Conservation (phyloP, 345 rosid genomes). For the Dipteronia sinensis region DNA sequence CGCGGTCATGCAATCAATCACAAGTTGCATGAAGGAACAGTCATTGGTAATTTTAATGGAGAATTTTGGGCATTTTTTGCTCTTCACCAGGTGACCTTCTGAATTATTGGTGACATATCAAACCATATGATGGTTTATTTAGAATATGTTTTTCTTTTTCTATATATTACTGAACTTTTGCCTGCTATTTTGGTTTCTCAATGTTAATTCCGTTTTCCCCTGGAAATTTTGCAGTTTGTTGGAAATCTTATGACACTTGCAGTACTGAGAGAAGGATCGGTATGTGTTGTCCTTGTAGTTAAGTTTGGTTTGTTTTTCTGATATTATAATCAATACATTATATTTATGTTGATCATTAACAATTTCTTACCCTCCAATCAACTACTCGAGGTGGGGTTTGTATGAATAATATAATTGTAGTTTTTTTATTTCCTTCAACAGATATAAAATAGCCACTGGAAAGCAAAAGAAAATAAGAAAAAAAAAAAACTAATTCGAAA, state of each 20-base stretch:
- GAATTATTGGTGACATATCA: constrained; percentile 14
- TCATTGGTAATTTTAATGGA: constrained; percentile 87
- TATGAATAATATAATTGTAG: not conserved
- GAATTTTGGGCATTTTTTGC: constrained; percentile 93
- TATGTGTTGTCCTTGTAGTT: constrained; percentile 30
- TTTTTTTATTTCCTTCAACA: not conserved
- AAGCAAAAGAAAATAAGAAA: not conserved
- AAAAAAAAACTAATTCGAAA: not conserved
- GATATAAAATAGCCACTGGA: not conserved
- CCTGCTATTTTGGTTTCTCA: constrained; percentile 15
- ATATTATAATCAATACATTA: not conserved
- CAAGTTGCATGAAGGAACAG: constrained; percentile 63
- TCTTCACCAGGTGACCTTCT: constrained; percentile 68
- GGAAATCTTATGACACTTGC: constrained; percentile 89
- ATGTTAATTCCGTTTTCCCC: constrained; percentile 2
- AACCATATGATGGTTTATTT: constrained; percentile 6
- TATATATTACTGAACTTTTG: constrained; percentile 7
- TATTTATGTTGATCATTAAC: not conserved
- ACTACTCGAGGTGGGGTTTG: not conserved
- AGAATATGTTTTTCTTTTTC: not conserved
- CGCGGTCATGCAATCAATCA: constrained; percentile 68
- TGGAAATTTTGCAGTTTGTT: constrained; percentile 52
- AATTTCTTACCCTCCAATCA: not conserved
- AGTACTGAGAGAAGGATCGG: constrained; percentile 60
- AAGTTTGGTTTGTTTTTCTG: not conserved